Evolutionary conservation across 2,329 filamentous ascomycete species (phyloP), one percentile per base, ranked within the genome.

Genomic region (Alternaria sp.): DNA sequence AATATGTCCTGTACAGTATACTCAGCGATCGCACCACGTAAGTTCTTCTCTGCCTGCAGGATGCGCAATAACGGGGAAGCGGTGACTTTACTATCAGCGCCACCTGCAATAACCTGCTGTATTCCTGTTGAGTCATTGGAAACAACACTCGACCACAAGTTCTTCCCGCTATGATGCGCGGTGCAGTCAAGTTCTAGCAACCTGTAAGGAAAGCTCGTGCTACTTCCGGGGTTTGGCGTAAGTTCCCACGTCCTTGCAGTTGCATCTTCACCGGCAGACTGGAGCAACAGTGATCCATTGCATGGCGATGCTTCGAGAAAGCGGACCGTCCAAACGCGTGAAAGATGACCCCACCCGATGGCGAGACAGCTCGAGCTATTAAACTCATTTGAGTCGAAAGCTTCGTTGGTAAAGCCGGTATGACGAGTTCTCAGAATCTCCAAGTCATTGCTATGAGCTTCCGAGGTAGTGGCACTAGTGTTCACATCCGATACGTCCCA

Each of bases 221-320:
- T 59, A 21, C 59, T 40, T 7, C 19, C 44, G 10, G 30, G 53
- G 15, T 62, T 69, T 21, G 56, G 44, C 45, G 50, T 23, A 54
- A 79, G 56, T 21, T 69, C 83, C 93, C 94, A 97, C 65, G 86
- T 83, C 70, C 94, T 90, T 57, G 88, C 87, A 6, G 91, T 92
- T 9, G 91, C 88, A 79, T 97, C 94, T 80, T 97, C 94, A 11
- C 94, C 93, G 69, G 93, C 91, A 0, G 95, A 97, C 44, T 93
- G 85, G 1, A 97, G 73, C 10, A 59, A 67, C 21, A 76, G 49
- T 1, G 62, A 67, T 21, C 83, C 84, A 17, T 90, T 55, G 28
- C 59, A 65, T 7, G 52, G 52, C 55, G 63, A 45, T 21, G 57
- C 36, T 25, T 77, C 63, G 1, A 89, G 80, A 68, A 97, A 96